Conservation (phyloP, 768 basidiomycete genomes). For the Phylloporus sp. region DNA sequence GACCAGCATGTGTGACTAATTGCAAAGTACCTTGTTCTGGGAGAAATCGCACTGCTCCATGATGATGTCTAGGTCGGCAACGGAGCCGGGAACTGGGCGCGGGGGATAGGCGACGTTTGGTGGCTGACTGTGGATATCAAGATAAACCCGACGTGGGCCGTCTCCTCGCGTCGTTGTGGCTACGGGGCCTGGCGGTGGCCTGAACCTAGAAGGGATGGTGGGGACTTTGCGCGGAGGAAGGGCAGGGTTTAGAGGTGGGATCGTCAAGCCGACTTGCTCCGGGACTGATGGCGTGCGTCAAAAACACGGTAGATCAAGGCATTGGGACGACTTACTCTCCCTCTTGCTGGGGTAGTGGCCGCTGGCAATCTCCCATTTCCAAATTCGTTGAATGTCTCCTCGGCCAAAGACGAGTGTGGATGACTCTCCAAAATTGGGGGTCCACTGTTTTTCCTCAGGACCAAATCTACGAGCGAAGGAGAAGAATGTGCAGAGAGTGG, state of each 20-base stretch:
- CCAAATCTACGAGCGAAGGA: conserved; percentile 59
- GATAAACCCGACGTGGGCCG: conserved; percentile 75
- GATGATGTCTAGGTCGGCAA: conserved; percentile 83
- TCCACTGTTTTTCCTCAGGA: conserved; percentile 59
- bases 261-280: conserved; percentile 54
- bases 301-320: neutral
- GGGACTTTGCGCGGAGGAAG: conserved; percentile 52
- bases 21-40: conserved; percentile 55
- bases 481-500: conserved; percentile 50
- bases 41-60: conserved; percentile 94
- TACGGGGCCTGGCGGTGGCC: conserved; percentile 42
- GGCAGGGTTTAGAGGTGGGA: conserved; percentile 64
- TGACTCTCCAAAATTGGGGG: conserved; percentile 52
- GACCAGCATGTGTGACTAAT: neutral
- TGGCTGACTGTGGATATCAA: conserved; percentile 59
- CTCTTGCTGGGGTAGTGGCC: conserved; percentile 90
- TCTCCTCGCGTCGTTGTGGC: conserved; percentile 60
- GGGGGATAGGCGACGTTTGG: conserved; percentile 78
- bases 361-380: conserved; percentile 92
- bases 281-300: conserved; percentile 48
- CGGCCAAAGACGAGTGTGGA: conserved; percentile 70
- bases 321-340: conserved; percentile 49
- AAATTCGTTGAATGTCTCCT: conserved; percentile 83
- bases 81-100: conserved; percentile 76
- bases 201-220: conserved; percentile 45